Conservation (phyloP, 2,329 filamentous ascomycete species). For the Tolypocladium endophyticum region DNA sequence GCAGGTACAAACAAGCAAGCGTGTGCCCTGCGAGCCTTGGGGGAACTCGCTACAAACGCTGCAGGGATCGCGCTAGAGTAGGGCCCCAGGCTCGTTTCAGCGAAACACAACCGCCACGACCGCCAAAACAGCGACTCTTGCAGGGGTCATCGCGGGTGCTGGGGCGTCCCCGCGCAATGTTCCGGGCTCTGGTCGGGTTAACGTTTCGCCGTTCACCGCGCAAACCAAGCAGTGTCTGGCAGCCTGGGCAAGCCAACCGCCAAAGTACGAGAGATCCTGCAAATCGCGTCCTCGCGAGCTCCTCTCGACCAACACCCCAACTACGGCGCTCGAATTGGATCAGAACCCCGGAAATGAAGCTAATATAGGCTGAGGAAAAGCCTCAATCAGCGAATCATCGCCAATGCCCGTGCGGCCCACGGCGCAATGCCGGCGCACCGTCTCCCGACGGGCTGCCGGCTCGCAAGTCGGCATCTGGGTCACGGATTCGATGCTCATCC, state of each 20-base stretch:
- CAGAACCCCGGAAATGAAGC: not conserved
- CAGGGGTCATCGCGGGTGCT: not conserved
- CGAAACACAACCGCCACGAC: not conserved
- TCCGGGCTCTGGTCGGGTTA: no score
- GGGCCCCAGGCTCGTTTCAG: not conserved
- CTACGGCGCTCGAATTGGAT: not conserved
- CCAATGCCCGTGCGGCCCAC: conserved; percentile 20
- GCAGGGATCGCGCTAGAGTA: not conserved
- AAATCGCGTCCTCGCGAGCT: not conserved
- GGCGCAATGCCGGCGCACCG: conserved; percentile 14
- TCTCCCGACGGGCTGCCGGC: conserved; percentile 7
- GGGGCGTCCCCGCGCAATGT: no score
- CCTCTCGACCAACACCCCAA: not conserved
- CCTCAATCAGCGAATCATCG: not conserved
- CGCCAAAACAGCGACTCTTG: not conserved
- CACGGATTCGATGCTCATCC: conserved; percentile 20
- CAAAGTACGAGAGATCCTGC: not conserved
- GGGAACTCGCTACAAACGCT: not conserved
- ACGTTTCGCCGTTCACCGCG: not conserved
- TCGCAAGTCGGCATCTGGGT: conserved; percentile 18
- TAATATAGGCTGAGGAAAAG: not conserved
- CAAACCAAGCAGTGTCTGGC: not conserved
- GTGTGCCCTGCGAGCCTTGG: not conserved
- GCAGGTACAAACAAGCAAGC: not conserved
- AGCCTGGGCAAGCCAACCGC: not conserved